Evolutionary conservation across 805 yeast genomes (phyloP).

Genomic region (Saccharomycopsis selenospora): DNA sequence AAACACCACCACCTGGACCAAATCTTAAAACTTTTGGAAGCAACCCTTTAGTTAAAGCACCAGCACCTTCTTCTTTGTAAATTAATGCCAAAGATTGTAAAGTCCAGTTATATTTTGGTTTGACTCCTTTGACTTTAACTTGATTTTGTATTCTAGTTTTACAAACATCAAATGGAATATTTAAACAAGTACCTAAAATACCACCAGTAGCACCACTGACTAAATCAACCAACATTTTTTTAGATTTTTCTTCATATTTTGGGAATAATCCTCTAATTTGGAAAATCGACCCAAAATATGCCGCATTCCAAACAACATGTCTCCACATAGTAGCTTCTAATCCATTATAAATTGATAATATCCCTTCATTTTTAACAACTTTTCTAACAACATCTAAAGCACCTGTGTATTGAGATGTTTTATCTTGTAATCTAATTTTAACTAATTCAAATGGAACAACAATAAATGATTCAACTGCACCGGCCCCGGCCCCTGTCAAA

Average conservation of each 20-base stretch:
- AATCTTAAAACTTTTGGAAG: slow-evolving; percentile 93
- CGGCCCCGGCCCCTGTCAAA: slow-evolving; percentile 96
- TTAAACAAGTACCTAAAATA: slow-evolving; percentile 87
- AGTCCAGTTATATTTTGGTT: slow-evolving; percentile 89
- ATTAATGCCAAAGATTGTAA: slow-evolving; percentile 69
- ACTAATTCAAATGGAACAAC: slow-evolving; percentile 97
- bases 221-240: slow-evolving; percentile 79
- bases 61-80: slow-evolving; percentile 84
- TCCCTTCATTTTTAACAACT: slow-evolving; percentile 70
- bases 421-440: slow-evolving; percentile 92
- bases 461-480: slow-evolving; percentile 93
- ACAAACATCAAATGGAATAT: slow-evolving; percentile 97
- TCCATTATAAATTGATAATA: slow-evolving; percentile 83
- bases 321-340: slow-evolving; percentile 97
- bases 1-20: slow-evolving; percentile 99
- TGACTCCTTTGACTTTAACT: slow-evolving; percentile 58
- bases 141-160: slow-evolving; percentile 90
- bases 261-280: slow-evolving; percentile 80
- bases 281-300: slow-evolving; percentile 92
- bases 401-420: slow-evolving; percentile 70
- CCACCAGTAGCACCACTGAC: slow-evolving; percentile 96
- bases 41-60: slow-evolving; percentile 92
- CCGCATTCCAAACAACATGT: slow-evolving; percentile 95
- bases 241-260: slow-evolving; percentile 57
- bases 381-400: slow-evolving; percentile 74